A percentile compares a stretch with the other conserved stretches of the same genome.
These are phyloP conservation scores for Trichophaea hybrida DNA, from an alignment of 2,329 filamentous ascomycete genomes.

Conservation along the genomic window DNA sequence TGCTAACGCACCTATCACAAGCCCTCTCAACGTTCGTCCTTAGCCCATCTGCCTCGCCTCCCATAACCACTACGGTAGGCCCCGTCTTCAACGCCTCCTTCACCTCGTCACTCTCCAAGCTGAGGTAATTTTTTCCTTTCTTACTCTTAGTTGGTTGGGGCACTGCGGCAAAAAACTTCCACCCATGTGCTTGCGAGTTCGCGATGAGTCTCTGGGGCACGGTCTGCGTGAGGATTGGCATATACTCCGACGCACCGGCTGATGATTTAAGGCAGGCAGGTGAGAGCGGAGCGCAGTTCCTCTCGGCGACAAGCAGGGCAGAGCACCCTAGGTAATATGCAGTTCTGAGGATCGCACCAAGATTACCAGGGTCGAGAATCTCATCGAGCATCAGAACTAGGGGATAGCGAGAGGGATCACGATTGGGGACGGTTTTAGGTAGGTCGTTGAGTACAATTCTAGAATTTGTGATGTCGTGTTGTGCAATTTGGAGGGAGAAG, in stretches of 20 bases:
- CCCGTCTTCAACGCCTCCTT: conserved; percentile 41
- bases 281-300: conserved; percentile 53
- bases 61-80: conserved; percentile 68
- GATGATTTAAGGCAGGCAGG: conserved; percentile 74
- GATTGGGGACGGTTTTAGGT: conserved; percentile 28
- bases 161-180: conserved; percentile 70
- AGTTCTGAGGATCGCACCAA: conserved; percentile 77
- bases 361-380: conserved; percentile 73
- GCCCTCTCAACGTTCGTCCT: conserved; percentile 47
- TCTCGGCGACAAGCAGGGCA: conserved; percentile 61
- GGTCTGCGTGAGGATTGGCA: conserved; percentile 56
- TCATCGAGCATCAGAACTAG: conserved; percentile 61
- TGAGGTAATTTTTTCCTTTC: conserved; percentile 34
- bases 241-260: conserved; percentile 68
- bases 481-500: conserved; percentile 46
- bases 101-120: conserved; percentile 38
- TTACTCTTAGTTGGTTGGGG: conserved; percentile 33
- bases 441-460: conserved; percentile 37
- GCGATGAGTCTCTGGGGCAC: conserved; percentile 56
- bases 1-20: conserved; percentile 50
- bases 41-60: conserved; percentile 66
- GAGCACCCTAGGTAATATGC: conserved; percentile 84
- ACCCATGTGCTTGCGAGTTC: conserved; percentile 54
- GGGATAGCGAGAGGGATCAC: conserved; percentile 42
- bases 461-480: conserved; percentile 60